Evolutionary conservation across 257 asterid species (phyloP).

Genomic region (Solanum sitiens): DNA sequence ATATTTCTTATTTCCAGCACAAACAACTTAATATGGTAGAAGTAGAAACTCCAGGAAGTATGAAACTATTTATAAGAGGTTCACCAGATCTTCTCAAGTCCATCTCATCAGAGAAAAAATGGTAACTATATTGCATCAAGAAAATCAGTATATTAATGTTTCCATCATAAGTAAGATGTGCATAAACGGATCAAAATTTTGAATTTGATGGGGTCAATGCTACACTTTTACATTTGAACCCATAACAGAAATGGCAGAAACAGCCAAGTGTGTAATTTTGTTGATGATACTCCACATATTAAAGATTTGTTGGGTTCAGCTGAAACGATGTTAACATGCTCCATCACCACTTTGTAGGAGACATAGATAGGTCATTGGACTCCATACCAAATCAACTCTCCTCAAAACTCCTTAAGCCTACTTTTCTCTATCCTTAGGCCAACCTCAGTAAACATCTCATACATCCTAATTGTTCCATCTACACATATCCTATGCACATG

Average conservation of each 20-base stretch:
- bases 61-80: neutral
- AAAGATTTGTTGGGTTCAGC: neutral
- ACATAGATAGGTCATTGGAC: neutral
- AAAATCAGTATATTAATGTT: neutral
- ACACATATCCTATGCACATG: neutral
- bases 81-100: neutral
- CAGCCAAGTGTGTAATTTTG: neutral
- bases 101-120: neutral
- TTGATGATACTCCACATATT: neutral
- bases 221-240: neutral
- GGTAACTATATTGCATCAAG: neutral
- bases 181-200: neutral
- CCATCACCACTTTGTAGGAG: neutral
- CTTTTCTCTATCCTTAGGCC: neutral
- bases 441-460: neutral
- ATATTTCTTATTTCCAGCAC: conserved; percentile 1
- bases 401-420: neutral
- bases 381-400: neutral
- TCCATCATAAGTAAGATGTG: neutral
- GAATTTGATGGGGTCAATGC: neutral
- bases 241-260: too few relatives aligned
- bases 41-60: neutral
- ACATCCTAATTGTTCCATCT: neutral
- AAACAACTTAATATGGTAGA: neutral
- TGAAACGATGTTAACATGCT: neutral